Evolutionary conservation across 108 stramenopile species (phyloP), one percentile per base, ranked within the genome.

Genomic region (Pseudonitzschia multistriata): DNA sequence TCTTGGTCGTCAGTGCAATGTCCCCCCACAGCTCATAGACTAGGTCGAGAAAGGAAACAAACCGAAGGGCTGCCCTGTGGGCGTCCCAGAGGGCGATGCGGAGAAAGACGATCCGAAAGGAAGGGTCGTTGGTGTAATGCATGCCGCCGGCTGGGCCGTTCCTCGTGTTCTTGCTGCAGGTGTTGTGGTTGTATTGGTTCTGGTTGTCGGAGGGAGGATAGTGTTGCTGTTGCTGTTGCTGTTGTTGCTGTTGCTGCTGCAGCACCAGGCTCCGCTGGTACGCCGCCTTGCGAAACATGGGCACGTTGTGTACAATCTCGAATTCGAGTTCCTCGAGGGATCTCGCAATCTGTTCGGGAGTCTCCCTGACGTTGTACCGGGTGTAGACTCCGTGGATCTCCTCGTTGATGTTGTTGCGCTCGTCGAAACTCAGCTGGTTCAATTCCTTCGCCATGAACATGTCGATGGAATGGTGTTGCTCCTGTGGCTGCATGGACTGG

Each of bases 51-150:
- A 45, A 64, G 13, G 10, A 11, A 8, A 60, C 37, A 36, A 79
- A 42, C 0, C 74, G 74, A 1, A 48, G 17, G 0, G 78, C 78
- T 6, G 78, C 73, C 25, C 24, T 15, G 10, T 1, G 22, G 0
- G 59, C 27, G 50, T 74, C 60, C 25, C 70, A 74, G n/a, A 34
- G 22, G 19, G 74, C 78, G 1, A 61, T 48, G 19, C 78, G 59
- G 14, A 79, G 61, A 61, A 79, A 79, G 31, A 62, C 33, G 29
- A 79, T 45, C 13, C 73, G 78, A 71, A 79, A 79, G 27, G 62
- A 34, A 14, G 24, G n/a, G 14, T 34, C 24, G 17, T 57, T 39
- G 31, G 74, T 67, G 47, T 74, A 79, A 8, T 37, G 37, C 37
- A 7, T 37, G 37, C 8, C 8, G 37, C 5, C 37, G 37, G 5